Evolutionary conservation across 2,329 filamentous ascomycete species (phyloP).

Genomic region (Trichoderma pleuroti): DNA sequence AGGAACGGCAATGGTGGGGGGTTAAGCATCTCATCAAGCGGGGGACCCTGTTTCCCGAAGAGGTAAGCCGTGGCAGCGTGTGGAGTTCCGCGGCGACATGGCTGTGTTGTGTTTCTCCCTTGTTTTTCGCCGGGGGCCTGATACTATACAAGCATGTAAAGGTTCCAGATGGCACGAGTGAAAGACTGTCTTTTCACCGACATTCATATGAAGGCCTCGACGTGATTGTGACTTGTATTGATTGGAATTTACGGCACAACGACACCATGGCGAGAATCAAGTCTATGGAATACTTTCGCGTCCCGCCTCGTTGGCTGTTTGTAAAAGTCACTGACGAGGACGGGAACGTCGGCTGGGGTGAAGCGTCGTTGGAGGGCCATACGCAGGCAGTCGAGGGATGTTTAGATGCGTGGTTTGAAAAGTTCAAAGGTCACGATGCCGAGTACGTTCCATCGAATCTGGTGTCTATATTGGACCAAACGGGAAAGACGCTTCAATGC

Average conservation of each 20-base stretch:
- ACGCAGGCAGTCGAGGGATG: constrained; percentile 71
- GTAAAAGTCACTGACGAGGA: constrained; percentile 70
- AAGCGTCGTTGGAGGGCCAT: constrained; percentile 71
- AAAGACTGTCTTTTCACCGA: not conserved
- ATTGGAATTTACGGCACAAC: not conserved
- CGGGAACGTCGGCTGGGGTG: constrained; percentile 67
- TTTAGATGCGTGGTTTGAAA: constrained; percentile 61
- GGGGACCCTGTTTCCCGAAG: not conserved
- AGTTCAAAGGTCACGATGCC: constrained; percentile 65
- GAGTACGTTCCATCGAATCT: constrained; percentile 47
- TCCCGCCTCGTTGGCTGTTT: constrained; percentile 73
- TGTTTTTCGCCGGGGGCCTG: constrained; percentile 1
- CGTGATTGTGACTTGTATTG: not conserved
- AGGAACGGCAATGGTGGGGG: constrained; percentile 4
- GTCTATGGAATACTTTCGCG: constrained; percentile 67
- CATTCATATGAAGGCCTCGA: not conserved
- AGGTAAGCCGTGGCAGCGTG: not conserved
- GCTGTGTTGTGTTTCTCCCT: constrained; percentile 12
- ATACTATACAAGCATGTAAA: constrained; percentile 11
- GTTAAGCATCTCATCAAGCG: not conserved
- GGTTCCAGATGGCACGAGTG: not conserved
- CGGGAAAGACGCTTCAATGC: not conserved
- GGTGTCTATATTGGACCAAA: not conserved
- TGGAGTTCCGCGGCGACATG: constrained; percentile 8
- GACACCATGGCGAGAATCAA: constrained; percentile 32